Evolutionary conservation across 2,329 filamentous ascomycete genomes (phyloP), one percentile per base, ranked within the genome.

Genomic region (Colletotrichum karsti): DNA sequence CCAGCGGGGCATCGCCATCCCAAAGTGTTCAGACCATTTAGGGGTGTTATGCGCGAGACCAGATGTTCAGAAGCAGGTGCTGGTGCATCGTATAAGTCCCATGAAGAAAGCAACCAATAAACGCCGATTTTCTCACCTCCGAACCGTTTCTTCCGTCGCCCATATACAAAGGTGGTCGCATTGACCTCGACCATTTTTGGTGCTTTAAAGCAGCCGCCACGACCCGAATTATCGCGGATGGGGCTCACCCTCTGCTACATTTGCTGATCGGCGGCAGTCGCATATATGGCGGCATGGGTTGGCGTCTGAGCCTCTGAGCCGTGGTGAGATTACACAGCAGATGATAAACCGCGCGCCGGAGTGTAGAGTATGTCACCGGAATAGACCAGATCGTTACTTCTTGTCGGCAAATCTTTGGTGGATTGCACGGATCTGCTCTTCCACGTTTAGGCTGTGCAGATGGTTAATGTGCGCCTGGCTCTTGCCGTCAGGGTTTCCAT

Each of bases 381-480:
- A 35, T n/a, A 26, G n/a, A n/a, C 39, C 39, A 42, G 15, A 22
- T 20, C 3, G 9, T 30, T 30, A 67, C 37, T 64, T 67, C 57
- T 67, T 67, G 26, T 71, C 69, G n/a, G 69, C 78, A 76, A 88
- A 88, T 71, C 84, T 86, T 71, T 88, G 84, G 69, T 88, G 86
- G 42, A 89, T 88, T 4, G 84, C 84, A 13, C 91, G 86, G 70
- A 97, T 93, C 81, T 97, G 94, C 78, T 97, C 94, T 77, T 96
- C 92, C 39, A 97, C 90, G 75, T 94, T 95, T 79, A 92, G 88
- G 60, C 83, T 88, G 75, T 91, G 88, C 81, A 91, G 85, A 73
- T 90, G 87, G 70, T 76, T 86, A 76, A 82, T 87, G 41, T 87
- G 84, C 3, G 81, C 79, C 69, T 83, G 81, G 69, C 75, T 87